Evolutionary conservation across 495 filamentous ascomycete genomes (phyloP).

Genomic region (Friedmanniomyces simplex): DNA sequence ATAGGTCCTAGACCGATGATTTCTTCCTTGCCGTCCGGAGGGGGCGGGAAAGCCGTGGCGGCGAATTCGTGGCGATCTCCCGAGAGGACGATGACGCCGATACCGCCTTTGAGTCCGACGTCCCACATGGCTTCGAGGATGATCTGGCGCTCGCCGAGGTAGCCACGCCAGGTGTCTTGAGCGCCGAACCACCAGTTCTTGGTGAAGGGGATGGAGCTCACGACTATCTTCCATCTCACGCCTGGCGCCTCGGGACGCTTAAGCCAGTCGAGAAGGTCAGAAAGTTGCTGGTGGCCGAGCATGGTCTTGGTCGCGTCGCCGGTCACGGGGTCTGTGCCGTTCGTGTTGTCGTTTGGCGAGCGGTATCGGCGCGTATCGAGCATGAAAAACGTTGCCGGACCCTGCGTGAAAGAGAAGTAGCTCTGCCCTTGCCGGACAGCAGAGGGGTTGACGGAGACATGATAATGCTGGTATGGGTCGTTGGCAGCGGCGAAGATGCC

Average conservation of each 20-base stretch:
- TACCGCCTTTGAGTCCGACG: slow-evolving; percentile 51
- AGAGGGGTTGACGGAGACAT: slow-evolving; percentile 74
- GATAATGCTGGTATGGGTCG: slow-evolving; percentile 84
- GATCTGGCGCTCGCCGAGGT: slow-evolving; percentile 62
- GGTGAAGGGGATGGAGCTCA: slow-evolving; percentile 83
- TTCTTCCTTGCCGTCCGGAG: slow-evolving; percentile 30
- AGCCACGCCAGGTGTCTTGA: slow-evolving; percentile 87
- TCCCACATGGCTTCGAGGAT: slow-evolving; percentile 90
- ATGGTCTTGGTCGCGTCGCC: slow-evolving; percentile 61
- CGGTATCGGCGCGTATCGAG: slow-evolving; percentile 86
- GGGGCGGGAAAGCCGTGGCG: slow-evolving; percentile 76
- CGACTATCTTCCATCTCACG: slow-evolving; percentile 87
- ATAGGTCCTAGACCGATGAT: slow-evolving; percentile 12
- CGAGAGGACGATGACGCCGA: slow-evolving; percentile 73
- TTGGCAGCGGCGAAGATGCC: slow-evolving; percentile 62
- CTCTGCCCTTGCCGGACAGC: slow-evolving; percentile 47
- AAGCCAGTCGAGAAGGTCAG: slow-evolving; percentile 71
- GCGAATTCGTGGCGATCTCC: slow-evolving; percentile 95
- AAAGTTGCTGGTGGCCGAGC: slow-evolving; percentile 69
- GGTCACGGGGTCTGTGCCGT: slow-evolving; percentile 30
- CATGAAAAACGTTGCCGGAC: slow-evolving; percentile 89
- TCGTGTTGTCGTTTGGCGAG: slow-evolving; percentile 43
- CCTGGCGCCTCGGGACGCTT: slow-evolving; percentile 53
- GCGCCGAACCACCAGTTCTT: slow-evolving; percentile 86
- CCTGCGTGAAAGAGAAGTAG: slow-evolving; percentile 79